phyloP scores from a whole-genome alignment of 208 protist species.

The Acanthamoeba divionensis region DNA sequence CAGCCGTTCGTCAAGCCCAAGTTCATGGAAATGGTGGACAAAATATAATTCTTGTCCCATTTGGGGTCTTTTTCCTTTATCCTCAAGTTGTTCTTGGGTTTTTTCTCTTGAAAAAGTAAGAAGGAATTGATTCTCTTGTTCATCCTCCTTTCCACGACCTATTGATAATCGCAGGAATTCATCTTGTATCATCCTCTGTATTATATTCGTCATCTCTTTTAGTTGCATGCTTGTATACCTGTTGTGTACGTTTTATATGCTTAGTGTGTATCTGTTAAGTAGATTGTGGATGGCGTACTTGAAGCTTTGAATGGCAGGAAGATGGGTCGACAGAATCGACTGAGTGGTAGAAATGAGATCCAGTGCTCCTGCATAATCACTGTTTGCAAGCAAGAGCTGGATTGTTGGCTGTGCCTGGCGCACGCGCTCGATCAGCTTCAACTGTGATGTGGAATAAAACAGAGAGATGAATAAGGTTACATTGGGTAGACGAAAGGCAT shows the following conservation, averaged over 20 bases:
- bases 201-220: constrained; percentile 47
- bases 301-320: constrained; percentile 45
- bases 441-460: background rate
- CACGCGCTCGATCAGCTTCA: constrained; percentile 43
- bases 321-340: constrained; percentile 28
- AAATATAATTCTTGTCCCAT: no score
- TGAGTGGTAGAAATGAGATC: constrained; percentile 50
- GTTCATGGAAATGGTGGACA: background rate
- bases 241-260: background rate
- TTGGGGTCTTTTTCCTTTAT: no score
- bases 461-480: background rate
- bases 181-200: constrained; percentile 53
- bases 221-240: constrained; percentile 48
- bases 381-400: constrained; percentile 46
- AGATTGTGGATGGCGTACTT: constrained; percentile 17
- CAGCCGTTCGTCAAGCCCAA: constrained; percentile 1
- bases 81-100: no score
- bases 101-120: no score
- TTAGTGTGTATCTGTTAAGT: background rate
- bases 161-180: constrained; percentile 35
- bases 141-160: background rate
- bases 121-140: background rate
- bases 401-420: constrained; percentile 37
- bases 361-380: constrained; percentile 50
- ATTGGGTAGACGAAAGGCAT: background rate